Percentiles rank a stretch among this genome's conserved stretches.
phyloP scores from a whole-genome alignment of 805 yeast genomes.

The Kodamaea fukazawae region DNA sequence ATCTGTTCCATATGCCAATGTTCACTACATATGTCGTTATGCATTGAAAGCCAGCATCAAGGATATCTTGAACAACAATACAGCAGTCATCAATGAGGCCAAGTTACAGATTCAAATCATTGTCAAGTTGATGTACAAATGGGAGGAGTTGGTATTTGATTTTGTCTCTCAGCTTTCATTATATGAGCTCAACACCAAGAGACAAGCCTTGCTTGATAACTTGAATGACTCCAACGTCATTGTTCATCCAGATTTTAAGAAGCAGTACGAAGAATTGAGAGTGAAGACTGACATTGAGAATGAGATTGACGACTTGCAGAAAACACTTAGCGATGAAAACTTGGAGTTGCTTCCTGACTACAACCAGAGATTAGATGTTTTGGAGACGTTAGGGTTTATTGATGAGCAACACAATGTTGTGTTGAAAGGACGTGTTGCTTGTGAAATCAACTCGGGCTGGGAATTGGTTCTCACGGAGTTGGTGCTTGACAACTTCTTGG shows the following conservation, averaged over 20 bases:
- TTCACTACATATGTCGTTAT: slow-evolving; percentile 46
- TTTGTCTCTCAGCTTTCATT: slow-evolving; percentile 30
- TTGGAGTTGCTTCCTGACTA: slow-evolving; percentile 90
- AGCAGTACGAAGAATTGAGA: slow-evolving; percentile 45
- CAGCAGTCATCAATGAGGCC: slow-evolving; percentile 34
- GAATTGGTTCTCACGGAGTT: slow-evolving; percentile 88
- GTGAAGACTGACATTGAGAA: slow-evolving; percentile 44
- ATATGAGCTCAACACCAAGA: slow-evolving; percentile 37
- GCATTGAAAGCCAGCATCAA: slow-evolving; percentile 31
- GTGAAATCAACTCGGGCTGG: slow-evolving; percentile 89
- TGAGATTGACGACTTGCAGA: slow-evolving; percentile 55
- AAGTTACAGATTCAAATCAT: slow-evolving; percentile 33
- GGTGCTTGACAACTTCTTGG: slow-evolving; percentile 85
- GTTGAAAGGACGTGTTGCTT: slow-evolving; percentile 89
- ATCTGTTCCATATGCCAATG: slow-evolving; percentile 36
- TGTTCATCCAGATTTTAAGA: slow-evolving; percentile 42
- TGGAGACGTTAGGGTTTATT: slow-evolving; percentile 75
- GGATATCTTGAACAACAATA: slow-evolving; percentile 35
- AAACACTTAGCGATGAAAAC: slow-evolving; percentile 79
- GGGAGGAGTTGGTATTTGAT: slow-evolving; percentile 45
- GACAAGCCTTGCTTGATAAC: slow-evolving; percentile 30
- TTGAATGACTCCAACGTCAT: slow-evolving; percentile 26
- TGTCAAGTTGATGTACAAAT: slow-evolving; percentile 36
- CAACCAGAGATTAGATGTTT: slow-evolving; percentile 79
- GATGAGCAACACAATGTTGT: slow-evolving; percentile 74